Evolutionary conservation across 257 asterid genomes (phyloP).

Genomic region (Rauvolfia tetraphylla): DNA sequence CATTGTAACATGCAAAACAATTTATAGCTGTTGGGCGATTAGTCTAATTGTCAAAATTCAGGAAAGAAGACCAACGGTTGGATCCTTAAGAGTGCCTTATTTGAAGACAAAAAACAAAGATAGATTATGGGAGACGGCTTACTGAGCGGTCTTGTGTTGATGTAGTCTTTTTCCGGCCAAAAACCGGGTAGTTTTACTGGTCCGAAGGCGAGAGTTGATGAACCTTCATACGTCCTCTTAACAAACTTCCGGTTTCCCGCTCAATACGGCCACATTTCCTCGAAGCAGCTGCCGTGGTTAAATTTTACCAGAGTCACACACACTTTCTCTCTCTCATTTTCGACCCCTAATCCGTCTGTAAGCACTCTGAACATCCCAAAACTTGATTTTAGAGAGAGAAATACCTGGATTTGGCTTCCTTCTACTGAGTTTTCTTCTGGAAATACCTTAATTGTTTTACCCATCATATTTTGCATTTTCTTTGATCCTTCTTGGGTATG

Average conservation of each 20-base stretch:
- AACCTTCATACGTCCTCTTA: not conserved
- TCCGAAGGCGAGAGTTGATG: not conserved
- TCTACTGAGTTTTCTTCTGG: not conserved
- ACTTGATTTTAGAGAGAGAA: not conserved
- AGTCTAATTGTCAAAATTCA: no score
- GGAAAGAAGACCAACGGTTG: no score
- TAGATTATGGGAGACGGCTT: no score
- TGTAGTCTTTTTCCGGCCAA: no score
- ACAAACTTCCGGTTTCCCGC: slow-evolving; percentile 6
- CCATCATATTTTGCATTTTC: not conserved
- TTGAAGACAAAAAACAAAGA: no score
- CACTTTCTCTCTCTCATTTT: not conserved
- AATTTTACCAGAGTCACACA: slow-evolving; percentile 4
- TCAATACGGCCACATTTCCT: slow-evolving; percentile 9
- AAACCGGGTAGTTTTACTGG: not conserved
- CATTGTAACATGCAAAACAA: no score
- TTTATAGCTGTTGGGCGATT: no score
- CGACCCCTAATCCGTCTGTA: not conserved
- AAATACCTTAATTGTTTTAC: not conserved
- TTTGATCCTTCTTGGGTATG: not conserved
- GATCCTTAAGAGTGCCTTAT: no score
- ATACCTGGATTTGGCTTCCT: not conserved
- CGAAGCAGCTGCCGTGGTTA: not conserved
- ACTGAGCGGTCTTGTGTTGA: no score
- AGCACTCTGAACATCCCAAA: not conserved